Evolutionary conservation across 305 asterid genomes (phyloP), one percentile per base, ranked within the genome.

Genomic region (Fraxinus albicans): DNA sequence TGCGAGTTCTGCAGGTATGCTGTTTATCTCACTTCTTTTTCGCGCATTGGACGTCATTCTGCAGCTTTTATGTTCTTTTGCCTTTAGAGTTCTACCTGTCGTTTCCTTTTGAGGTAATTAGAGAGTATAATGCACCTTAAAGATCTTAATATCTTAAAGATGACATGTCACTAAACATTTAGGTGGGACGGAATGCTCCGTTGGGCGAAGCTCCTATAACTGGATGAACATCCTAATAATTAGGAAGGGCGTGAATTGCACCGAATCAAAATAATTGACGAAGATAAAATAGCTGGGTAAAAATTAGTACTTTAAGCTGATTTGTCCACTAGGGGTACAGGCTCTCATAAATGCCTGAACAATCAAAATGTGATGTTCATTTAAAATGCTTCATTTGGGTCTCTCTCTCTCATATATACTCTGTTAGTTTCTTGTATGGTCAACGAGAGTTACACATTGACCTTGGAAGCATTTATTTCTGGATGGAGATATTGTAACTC

Each of bases 1-100:
- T 88, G 81, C 93, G 99, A 72, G 97, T 97, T 85, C 47, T 84
- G 82, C 98, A 95, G 99, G 99, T 95, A 86, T 79, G 40, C 82
- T 42, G 29, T 81, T 19, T 25, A 60, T 83, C 55, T 78, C 44
- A 35, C 80, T 72, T 72, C 74, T 63, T 44, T 29, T 73, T 73
- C 1, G 8, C 0, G 60, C 50, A 29, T 42, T 13, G 25, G 9
- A 31, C 21, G 2, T 29, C 60, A 50, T 50, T 50, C 2, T 42
- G 10, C 31, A 79, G 65, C 27, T 79, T 36, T 67, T 15, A 23
- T 23, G n/a, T 80, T 8, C 70, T n/a, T 42, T 69, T 0, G 31
- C 4, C 40, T 75, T 78, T 67, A 6, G 40, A 34, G 23, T 73
- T 50, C 73, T 13, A 38, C 69, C 34, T 6, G 47, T 38, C 33